A percentile compares a stretch with the other conserved stretches of the same genome.
Evolutionary conservation across 768 basidiomycete species (phyloP).

Genomic region (Auricularia auricula-judae): DNA sequence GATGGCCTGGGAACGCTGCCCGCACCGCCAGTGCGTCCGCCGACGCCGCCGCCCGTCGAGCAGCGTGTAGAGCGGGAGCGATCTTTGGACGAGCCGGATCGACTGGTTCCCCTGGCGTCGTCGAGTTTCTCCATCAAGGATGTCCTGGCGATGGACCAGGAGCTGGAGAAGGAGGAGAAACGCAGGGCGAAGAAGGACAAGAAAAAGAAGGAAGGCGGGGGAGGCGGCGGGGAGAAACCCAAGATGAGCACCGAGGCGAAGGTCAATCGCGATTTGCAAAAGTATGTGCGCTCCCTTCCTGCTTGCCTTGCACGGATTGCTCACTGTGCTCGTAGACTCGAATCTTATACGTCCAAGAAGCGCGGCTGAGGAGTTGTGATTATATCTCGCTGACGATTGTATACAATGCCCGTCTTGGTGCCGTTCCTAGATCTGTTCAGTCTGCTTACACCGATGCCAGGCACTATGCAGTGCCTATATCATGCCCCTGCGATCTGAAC

Average conservation of each 20-base stretch:
- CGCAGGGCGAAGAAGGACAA: slow-evolving; percentile 69
- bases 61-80: slow-evolving; percentile 21
- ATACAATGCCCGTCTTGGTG: no score
- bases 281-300: slow-evolving; percentile 24
- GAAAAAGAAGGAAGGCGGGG: slow-evolving; percentile 36
- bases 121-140: slow-evolving; percentile 75
- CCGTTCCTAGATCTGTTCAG: no score
- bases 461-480: no score
- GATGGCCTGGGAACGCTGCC: background rate
- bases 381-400: no score
- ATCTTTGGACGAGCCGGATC: slow-evolving; percentile 36
- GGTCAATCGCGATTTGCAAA: slow-evolving; percentile 45
- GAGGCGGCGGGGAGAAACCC: slow-evolving; percentile 23
- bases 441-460: no score
- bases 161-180: slow-evolving; percentile 53
- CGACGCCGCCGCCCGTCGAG: slow-evolving; percentile 11
- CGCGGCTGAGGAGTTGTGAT: no score
- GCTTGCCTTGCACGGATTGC: no score
- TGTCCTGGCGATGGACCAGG: slow-evolving; percentile 67
- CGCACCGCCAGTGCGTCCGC: background rate
- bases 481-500: no score
- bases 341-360: no score
- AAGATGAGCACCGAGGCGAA: slow-evolving; percentile 35
- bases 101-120: slow-evolving; percentile 66
- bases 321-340: no score